Evolutionary conservation across 202 grass and related monocot species (phyloP).

Genomic region (Setaria viridis): DNA sequence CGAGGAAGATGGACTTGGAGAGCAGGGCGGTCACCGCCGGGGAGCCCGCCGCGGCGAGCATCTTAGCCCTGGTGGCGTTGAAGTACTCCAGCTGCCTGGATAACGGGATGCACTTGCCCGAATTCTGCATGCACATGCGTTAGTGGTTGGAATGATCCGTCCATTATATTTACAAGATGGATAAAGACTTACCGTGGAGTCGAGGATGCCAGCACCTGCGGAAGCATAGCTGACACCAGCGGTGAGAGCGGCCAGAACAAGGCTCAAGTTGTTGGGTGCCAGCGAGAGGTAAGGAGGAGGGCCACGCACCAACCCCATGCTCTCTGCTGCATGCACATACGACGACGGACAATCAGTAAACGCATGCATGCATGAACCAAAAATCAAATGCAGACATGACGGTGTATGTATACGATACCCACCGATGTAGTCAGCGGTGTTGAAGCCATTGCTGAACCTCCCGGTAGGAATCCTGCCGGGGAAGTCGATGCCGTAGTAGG

Average conservation of each 20-base stretch:
- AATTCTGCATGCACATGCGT: neutral
- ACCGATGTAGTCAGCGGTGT: constrained; percentile 53
- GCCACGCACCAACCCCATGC: neutral
- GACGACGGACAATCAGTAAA: no score
- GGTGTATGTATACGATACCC: no score
- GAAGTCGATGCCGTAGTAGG: constrained; percentile 56
- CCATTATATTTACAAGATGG: no score
- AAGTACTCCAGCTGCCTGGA: constrained; percentile 44
- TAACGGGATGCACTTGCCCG: constrained; percentile 22
- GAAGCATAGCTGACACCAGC: neutral
- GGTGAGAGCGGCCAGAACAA: neutral
- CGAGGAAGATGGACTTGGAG: constrained; percentile 47
- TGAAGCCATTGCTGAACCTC: constrained; percentile 62
- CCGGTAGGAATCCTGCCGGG: constrained; percentile 39
- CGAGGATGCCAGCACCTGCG: constrained; percentile 7
- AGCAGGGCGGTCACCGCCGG: neutral
- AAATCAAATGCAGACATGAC: no score
- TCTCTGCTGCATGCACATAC: neutral
- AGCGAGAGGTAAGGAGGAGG: constrained; percentile 4
- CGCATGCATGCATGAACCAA: no score
- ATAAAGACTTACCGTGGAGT: neutral
- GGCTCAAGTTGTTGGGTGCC: neutral
- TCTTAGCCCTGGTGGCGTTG: neutral
- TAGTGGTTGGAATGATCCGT: neutral
- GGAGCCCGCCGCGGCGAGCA: neutral